Conservation (phyloP, 2,329 filamentous ascomycete species). For the Coniochaeta hoffmannii region DNA sequence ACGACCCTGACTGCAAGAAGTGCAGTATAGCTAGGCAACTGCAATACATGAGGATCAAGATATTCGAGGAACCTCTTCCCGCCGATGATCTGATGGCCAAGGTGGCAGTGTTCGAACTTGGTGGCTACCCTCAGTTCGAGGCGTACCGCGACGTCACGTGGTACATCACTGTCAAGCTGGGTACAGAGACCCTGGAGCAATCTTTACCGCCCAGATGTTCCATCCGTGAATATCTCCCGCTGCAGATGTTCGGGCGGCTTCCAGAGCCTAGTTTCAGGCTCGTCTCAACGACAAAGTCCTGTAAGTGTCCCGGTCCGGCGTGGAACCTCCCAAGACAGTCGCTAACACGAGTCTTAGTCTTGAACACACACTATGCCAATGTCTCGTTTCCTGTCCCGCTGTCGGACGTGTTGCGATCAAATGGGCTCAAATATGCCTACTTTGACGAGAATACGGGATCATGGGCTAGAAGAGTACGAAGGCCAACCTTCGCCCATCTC, state of each 20-base stretch:
- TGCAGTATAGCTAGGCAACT: constrained; percentile 24
- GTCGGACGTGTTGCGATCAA: constrained; percentile 35
- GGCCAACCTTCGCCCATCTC: constrained; percentile 36
- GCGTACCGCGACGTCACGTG: constrained; percentile 34
- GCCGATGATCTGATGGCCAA: constrained; percentile 19
- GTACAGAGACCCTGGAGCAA: constrained; percentile 1
- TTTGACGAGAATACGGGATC: constrained; percentile 30
- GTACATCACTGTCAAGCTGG: constrained; percentile 24
- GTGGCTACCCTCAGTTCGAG: constrained; percentile 24
- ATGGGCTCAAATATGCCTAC: constrained; percentile 38
- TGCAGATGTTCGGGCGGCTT: constrained; percentile 5
- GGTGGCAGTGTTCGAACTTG: constrained; percentile 33
- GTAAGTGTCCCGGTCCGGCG: constrained; percentile 3
- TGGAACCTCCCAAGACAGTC: not conserved
- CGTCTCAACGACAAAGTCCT: constrained; percentile 12
- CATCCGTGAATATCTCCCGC: constrained; percentile 12
- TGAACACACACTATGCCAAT: constrained; percentile 37
- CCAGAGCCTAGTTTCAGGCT: constrained; percentile 5
- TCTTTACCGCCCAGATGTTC: not conserved
- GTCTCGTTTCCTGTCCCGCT: constrained; percentile 30
- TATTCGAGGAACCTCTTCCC: constrained; percentile 33
- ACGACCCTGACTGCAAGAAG: constrained; percentile 23
- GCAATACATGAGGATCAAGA: constrained; percentile 24
- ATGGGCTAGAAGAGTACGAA: constrained; percentile 26
- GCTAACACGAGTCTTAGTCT: constrained; percentile 13